Base-by-base conservation (phyloP, 495 filamentous ascomycete species). In the Aspergillus avenaceus region DNA sequence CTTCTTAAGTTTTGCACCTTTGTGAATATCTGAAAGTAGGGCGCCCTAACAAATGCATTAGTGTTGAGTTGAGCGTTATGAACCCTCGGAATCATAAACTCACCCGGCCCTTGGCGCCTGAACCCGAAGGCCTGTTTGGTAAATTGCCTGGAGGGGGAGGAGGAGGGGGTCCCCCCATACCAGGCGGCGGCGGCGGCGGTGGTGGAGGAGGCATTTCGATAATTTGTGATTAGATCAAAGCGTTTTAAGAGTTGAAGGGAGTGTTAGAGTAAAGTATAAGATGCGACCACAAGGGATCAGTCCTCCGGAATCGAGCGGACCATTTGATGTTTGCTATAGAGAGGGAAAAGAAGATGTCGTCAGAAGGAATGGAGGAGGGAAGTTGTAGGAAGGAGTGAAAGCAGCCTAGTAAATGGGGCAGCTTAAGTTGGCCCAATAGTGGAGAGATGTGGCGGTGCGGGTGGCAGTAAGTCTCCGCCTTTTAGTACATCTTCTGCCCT, bases 11-110 rank as follows among this genome's bases (percentile, higher is more conserved):
- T 49, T 67, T 52, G 75, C 74, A 31, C 95, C 93, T 74, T 95
- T 95, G 42, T 75, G 72, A 54, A 98, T 98, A 71, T 97, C 92
- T 58, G 77, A 74, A 22, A 97, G 81, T n/a, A 98, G 76, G 19
- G 91, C 91, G 55, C 87, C 85, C 92, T 97, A 61, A 38, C 5
- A 14, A 34, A 36, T 37, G 47, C 31, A 74, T 68, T 50, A 79
- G 74, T 53, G 37, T 43, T 22, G 36, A 32, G 7, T n/a, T 19
- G 25, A 26, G 46, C 19, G 43, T 37, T 52, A 27, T 47, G 45
- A 41, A n/a, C n/a, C 16, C 1, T 38, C 13, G n/a, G 13, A 6
- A 1, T 19, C 7, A 9, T 40, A 14, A 36, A 73, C 82, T 50
- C 77, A 85, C 84, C 61, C 82, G 63, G 57, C 74, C 77, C 63